Percentiles rank a stretch among this genome's conserved stretches.
Conservation (phyloP, 129 eudicot genomes). For the Centella asiatica region DNA sequence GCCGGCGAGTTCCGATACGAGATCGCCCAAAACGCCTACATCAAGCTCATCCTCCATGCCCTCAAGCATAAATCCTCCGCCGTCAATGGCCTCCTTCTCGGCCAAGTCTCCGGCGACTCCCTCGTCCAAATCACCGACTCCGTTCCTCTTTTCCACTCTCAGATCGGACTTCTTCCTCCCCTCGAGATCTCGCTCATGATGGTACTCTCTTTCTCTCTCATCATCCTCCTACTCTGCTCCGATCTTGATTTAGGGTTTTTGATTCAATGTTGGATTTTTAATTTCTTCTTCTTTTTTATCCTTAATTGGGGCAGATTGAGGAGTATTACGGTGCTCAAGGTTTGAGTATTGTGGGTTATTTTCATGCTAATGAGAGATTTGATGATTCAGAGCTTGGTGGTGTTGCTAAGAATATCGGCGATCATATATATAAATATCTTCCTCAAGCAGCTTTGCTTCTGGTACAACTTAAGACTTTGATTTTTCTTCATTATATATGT, state of each 20-base stretch:
- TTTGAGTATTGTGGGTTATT: conserved; percentile 90
- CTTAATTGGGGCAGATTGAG: conserved; percentile 47
- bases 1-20: conserved; percentile 50
- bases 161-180: conserved; percentile 78
- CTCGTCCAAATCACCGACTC: conserved; percentile 67
- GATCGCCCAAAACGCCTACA: conserved; percentile 80
- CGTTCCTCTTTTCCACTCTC: conserved; percentile 86
- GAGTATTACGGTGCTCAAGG: conserved; percentile 76
- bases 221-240: background rate
- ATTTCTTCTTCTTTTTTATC: background rate
- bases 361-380: conserved; percentile 93
- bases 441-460: conserved; percentile 73
- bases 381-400: conserved; percentile 68
- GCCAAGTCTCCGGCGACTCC: conserved; percentile 43
- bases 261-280: background rate
- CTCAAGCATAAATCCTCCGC: conserved; percentile 68
- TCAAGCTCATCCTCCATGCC: conserved; percentile 80
- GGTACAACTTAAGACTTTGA: conserved; percentile 30
- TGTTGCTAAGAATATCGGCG: conserved; percentile 82
- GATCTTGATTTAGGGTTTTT: conserved; percentile 11
- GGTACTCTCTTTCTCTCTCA: conserved; percentile 26
- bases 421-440: conserved; percentile 68
- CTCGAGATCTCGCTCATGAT: conserved; percentile 83
- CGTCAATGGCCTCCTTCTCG: conserved; percentile 83
- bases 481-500: conserved; percentile 1